These are phyloP conservation scores for Coemansia sp. DNA, from an alignment of 192 early-diverging fungal species.

Conservation along the genomic window DNA sequence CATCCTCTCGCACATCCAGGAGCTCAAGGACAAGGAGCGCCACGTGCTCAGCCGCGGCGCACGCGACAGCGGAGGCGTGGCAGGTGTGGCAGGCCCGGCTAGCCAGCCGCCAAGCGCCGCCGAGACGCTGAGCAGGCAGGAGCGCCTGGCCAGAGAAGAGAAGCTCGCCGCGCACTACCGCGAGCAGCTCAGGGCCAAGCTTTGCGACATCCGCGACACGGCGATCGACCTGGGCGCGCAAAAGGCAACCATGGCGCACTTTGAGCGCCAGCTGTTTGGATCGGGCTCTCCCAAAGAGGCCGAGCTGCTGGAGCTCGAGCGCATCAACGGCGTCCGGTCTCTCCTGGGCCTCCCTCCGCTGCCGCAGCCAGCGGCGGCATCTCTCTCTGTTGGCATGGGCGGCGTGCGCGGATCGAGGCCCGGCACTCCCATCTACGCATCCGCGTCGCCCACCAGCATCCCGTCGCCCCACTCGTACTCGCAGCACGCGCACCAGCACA, in stretches of 20 bases:
- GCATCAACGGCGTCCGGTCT: conserved; percentile 47
- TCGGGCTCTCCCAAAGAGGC: conserved; percentile 42
- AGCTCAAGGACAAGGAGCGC: conserved; percentile 49
- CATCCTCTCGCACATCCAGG: conserved; percentile 50
- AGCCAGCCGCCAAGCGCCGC: conserved; percentile 8
- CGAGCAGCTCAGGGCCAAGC: conserved; percentile 26
- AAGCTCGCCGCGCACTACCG: conserved; percentile 38
- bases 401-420: conserved; percentile 49
- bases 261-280: conserved; percentile 49
- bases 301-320: conserved; percentile 53
- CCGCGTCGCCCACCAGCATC: conserved; percentile 31
- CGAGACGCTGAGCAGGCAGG: conserved; percentile 41
- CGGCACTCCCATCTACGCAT: conserved; percentile 40
- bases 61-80: too few species aligned
- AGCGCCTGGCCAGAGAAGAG: conserved; percentile 45
- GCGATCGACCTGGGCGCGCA: conserved; percentile 46
- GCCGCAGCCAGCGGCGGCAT: conserved; percentile 12
- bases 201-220: conserved; percentile 26
- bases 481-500: neutral
- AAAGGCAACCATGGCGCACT: conserved; percentile 37
- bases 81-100: neutral
- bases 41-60: conserved; percentile 39
- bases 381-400: conserved; percentile 9
- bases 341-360: conserved; percentile 51
- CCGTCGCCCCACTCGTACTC: conserved; percentile 23